Evolutionary conservation across 495 filamentous ascomycete species (phyloP).

Genomic region (Penicillium parvum): DNA sequence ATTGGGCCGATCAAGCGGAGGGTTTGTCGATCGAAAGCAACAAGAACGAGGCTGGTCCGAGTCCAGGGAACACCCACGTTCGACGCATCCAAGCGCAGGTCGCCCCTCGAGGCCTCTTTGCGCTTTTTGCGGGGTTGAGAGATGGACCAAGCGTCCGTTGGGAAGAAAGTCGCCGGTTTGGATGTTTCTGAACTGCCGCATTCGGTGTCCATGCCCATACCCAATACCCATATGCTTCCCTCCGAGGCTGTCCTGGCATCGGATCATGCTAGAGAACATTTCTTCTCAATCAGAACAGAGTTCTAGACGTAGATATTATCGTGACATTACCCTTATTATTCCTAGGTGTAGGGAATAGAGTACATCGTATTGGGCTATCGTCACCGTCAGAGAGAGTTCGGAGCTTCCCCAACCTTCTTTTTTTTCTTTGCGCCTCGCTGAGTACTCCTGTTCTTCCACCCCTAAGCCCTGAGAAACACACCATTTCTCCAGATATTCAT

Average conservation of each 20-base stretch:
- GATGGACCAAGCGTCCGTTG: slow-evolving; percentile 20
- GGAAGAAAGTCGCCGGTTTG: not conserved
- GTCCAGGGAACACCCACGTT: slow-evolving; percentile 4
- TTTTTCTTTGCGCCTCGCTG: no score
- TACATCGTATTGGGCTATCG: not conserved
- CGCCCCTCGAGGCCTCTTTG: slow-evolving; percentile 3
- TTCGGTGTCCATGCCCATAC: slow-evolving; percentile 4
- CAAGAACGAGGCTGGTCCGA: slow-evolving; percentile 7
- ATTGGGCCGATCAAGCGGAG: slow-evolving; percentile 14
- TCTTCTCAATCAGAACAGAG: not conserved
- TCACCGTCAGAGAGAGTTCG: not conserved
- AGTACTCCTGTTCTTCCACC: not conserved
- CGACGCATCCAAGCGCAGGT: slow-evolving; percentile 1
- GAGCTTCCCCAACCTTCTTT: slow-evolving; percentile 8
- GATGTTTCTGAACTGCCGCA: slow-evolving; percentile 6
- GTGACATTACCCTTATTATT: no score
- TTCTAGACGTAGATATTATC: no score
- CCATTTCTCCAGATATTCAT: not conserved
- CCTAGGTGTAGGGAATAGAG: no score
- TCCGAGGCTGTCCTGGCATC: not conserved
- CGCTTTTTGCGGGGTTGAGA: slow-evolving; percentile 13
- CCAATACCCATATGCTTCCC: no score
- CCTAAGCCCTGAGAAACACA: no score
- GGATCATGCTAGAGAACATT: slow-evolving; percentile 2
- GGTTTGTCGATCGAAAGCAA: slow-evolving; percentile 18